A percentile compares a stretch with the other conserved stretches of the same genome.
These are phyloP conservation scores for Teunomyces aglyptinius DNA, from an alignment of 805 yeast species.

Conservation along the genomic window DNA sequence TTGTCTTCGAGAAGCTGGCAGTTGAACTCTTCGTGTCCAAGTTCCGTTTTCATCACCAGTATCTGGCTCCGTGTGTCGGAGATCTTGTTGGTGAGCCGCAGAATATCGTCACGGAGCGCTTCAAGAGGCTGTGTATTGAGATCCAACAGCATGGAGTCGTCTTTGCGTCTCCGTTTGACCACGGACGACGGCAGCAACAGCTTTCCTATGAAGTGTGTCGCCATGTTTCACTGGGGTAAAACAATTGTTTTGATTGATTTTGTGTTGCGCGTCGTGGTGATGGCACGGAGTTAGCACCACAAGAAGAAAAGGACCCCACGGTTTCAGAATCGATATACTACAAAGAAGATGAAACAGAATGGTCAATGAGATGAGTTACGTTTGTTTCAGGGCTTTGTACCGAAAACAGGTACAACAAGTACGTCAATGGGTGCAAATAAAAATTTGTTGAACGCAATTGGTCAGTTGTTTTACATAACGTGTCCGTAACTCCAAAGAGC, in stretches of 20 bases:
- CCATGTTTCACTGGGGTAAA: constrained; percentile 1
- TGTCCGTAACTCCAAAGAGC: too few relatives aligned
- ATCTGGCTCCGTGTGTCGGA: constrained; percentile 1
- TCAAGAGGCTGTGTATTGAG: neutral
- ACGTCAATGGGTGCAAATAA: too few relatives aligned
- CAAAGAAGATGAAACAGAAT: neutral
- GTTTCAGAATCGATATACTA: neutral
- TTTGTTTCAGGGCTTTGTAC: too few relatives aligned
- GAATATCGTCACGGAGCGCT: neutral
- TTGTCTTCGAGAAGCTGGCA: constrained; percentile 9
- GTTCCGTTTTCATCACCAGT: neutral
- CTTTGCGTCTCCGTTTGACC: neutral
- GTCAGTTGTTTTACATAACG: too few relatives aligned
- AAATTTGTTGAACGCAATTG: too few relatives aligned
- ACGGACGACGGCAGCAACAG: neutral
- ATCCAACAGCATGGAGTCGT: neutral
- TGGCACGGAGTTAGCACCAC: too few relatives aligned
- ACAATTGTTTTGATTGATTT: constrained; percentile 3
- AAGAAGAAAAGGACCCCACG: too few relatives aligned
- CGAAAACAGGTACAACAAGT: too few relatives aligned
- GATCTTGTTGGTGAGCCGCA: neutral
- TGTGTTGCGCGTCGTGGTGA: constrained; percentile 1
- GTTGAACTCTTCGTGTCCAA: constrained; percentile 13
- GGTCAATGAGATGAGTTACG: too few relatives aligned
- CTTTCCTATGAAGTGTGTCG: neutral